Evolutionary conservation across 495 filamentous ascomycete genomes (phyloP).

Genomic region (Thermothielavioides terrestris): DNA sequence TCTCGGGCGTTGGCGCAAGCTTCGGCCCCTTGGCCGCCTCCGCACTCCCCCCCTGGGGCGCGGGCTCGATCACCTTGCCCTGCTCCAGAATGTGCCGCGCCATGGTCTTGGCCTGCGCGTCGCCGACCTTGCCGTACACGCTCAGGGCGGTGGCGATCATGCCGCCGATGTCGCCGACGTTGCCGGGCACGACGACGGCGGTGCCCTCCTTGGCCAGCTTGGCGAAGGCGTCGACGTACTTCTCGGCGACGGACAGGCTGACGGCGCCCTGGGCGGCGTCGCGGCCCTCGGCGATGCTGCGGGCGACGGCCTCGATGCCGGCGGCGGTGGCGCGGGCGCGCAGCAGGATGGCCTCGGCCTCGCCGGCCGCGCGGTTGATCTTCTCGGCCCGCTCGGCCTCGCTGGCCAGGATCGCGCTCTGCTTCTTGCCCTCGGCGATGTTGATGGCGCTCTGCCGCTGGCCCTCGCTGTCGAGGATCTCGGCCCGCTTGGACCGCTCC

Average conservation of each 20-base stretch:
- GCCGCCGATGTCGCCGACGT: conserved; percentile 90
- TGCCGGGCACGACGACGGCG: conserved; percentile 87
- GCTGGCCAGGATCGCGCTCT: conserved; percentile 87
- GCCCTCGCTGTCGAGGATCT: conserved; percentile 93
- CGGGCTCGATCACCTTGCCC: conserved; percentile 12
- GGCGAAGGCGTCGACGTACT: conserved; percentile 93
- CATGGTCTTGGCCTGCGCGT: conserved; percentile 65
- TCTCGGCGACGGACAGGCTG: conserved; percentile 83
- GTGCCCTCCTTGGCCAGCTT: conserved; percentile 90
- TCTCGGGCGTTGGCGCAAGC: neutral
- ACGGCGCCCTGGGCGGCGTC: conserved; percentile 72
- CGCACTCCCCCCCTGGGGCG: neutral
- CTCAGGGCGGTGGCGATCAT: conserved; percentile 97
- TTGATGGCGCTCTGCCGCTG: conserved; percentile 96
- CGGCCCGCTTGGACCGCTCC: conserved; percentile 90
- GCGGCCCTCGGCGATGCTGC: conserved; percentile 59
- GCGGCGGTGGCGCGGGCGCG: conserved; percentile 77
- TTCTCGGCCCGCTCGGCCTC: conserved; percentile 86
- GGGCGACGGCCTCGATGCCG: conserved; percentile 79
- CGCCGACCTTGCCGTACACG: conserved; percentile 88
- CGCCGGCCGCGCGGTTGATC: conserved; percentile 84
- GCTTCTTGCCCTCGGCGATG: conserved; percentile 93
- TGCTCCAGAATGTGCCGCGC: conserved; percentile 43
- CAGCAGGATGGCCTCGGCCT: conserved; percentile 85
- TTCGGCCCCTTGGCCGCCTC: neutral